phyloP scores from a whole-genome alignment of 140 eudicot genomes.

The Senecio squalidus region DNA sequence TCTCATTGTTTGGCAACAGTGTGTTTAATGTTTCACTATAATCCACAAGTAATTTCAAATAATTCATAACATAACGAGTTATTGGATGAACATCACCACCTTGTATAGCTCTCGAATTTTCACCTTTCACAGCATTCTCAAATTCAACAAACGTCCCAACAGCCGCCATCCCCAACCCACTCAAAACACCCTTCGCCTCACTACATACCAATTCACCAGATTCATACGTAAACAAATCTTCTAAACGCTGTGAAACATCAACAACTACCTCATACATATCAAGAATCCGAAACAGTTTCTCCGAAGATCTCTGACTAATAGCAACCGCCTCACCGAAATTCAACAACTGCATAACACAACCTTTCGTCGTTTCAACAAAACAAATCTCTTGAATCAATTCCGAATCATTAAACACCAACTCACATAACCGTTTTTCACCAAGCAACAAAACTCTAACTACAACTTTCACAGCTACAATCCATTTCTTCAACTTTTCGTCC shows the following conservation, averaged over 20 bases:
- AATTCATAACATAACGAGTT: conserved; percentile 90
- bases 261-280: conserved; percentile 81
- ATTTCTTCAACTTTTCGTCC: conserved; percentile 80
- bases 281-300: conserved; percentile 73
- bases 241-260: conserved; percentile 44
- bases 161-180: conserved; percentile 58
- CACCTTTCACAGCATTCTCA: conserved; percentile 82
- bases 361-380: conserved; percentile 73
- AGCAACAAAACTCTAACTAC: conserved; percentile 55
- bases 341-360: conserved; percentile 91
- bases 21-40: conserved; percentile 56
- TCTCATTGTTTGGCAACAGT: conserved; percentile 30
- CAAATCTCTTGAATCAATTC: conserved; percentile 60
- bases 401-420: conserved; percentile 56
- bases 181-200: conserved; percentile 70
- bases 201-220: conserved; percentile 57
- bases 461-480: conserved; percentile 64
- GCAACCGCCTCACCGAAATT: conserved; percentile 91
- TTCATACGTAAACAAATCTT: conserved; percentile 39
- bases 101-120: conserved; percentile 52
- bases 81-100: conserved; percentile 81
- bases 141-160: conserved; percentile 75
- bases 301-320: conserved; percentile 64
- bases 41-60: conserved; percentile 69
- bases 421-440: conserved; percentile 67